Base-by-base conservation (phyloP, 352 stramenopile genomes). In the Phytophthora pistaciae region DNA sequence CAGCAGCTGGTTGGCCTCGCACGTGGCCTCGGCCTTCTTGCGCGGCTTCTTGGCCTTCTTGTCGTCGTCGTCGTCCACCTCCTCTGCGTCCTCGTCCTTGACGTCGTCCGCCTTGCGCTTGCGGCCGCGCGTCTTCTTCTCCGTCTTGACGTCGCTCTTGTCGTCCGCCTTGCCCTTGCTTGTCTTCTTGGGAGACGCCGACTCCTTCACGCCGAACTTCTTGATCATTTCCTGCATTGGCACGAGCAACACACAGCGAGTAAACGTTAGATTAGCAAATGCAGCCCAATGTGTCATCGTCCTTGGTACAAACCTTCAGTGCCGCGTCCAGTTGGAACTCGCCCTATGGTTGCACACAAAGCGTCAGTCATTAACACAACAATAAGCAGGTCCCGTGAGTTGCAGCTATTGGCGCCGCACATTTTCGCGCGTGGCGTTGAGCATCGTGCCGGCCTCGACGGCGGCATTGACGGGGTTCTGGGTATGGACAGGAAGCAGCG, bases 341-440 rank as follows among this genome's bases (percentile, higher is more conserved):
- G 21, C 84, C 84, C 87, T 93, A 29, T 14, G 9, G 61, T 33
- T 54, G 23, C 29, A 68, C 16, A 29, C 31, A 56, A 57, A 36
- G 27, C 23, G 16, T 63, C 60, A 70, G 18, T 54, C 9, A 44
- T 18, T 27, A 33, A n/a, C 3, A 44, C 6, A 59, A 20, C n/a
- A 4, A 20, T 2, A 6, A 33, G 29, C 29, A 33, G 10, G 29
- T 7, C 29, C 5, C 5, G 20, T 52, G 48, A 3, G 68, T 9
- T 58, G 44, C 18, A 42, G 25, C 2, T 16, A 44, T 44, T 44
- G 14, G 56, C 82, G 56, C 56, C 46, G 56, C 3, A 94, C 89
- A 36, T 93, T 60, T 29, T 94, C 87, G 54, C 84, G 85, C n/a
- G 89, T 95, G 48, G 89, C 82, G 58, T 94, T 96, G 16, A 96